Evolutionary conservation across 805 yeast species (phyloP).

Genomic region (Candida sithepensis): DNA sequence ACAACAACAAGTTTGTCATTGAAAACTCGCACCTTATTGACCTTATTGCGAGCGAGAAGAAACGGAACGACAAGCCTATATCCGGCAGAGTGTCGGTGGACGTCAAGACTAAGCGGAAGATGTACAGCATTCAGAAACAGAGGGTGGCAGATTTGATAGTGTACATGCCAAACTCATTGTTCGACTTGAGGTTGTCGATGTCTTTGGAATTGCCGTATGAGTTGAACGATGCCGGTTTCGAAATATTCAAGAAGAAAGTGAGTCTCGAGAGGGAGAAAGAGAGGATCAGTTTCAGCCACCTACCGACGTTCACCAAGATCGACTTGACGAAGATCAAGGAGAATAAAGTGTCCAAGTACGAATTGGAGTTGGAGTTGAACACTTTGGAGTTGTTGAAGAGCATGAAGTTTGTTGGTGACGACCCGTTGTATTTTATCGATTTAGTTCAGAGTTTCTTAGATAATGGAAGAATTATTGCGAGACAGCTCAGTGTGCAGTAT

Average conservation of each 20-base stretch:
- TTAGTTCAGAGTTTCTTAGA: conserved; percentile 43
- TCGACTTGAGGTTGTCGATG: conserved; percentile 73
- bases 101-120: conserved; percentile 59
- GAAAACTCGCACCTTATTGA: conserved; percentile 64
- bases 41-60: conserved; percentile 56
- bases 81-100: conserved; percentile 66
- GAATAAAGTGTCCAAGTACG: conserved; percentile 27
- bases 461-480: conserved; percentile 36
- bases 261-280: conserved; percentile 63
- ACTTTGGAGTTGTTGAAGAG: conserved; percentile 29
- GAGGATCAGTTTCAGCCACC: conserved; percentile 67
- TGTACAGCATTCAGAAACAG: conserved; percentile 68
- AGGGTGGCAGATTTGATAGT: conserved; percentile 70
- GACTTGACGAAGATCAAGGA: conserved; percentile 63
- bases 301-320: conserved; percentile 67
- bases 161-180: conserved; percentile 70
- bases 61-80: conserved; percentile 62
- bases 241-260: conserved; percentile 46
- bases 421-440: conserved; percentile 41
- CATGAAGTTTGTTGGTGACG: conserved; percentile 30
- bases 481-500: conserved; percentile 29
- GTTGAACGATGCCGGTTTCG: conserved; percentile 47
- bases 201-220: conserved; percentile 74
- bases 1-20: conserved; percentile 46
- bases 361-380: conserved; percentile 34